These are phyloP conservation scores for Hemileccinum impolitum DNA, from an alignment of 768 basidiomycete genomes.

Conservation along the genomic window DNA sequence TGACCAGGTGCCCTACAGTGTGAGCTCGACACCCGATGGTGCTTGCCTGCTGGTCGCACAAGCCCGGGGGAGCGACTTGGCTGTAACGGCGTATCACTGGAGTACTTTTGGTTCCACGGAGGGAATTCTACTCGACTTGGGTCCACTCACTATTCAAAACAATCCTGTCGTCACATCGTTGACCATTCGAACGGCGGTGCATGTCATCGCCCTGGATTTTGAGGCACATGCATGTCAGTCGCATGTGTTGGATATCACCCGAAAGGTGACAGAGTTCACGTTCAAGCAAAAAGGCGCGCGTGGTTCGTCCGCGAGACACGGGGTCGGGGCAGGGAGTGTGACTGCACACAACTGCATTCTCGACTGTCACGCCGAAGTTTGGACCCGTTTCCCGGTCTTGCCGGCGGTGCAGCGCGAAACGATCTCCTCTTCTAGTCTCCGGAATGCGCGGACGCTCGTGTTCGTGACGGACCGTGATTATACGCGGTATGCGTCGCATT, in stretches of 20 bases:
- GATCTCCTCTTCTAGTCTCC: conserved; percentile 26
- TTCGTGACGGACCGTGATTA: conserved; percentile 43
- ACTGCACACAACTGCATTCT: conserved; percentile 46
- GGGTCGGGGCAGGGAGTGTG: conserved; percentile 2
- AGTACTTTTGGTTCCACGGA: conserved; percentile 38
- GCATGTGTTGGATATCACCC: conserved; percentile 48
- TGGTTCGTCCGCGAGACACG: no score
- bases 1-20: conserved; percentile 25
- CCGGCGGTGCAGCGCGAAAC: conserved; percentile 50
- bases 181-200: conserved; percentile 37
- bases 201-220: conserved; percentile 41
- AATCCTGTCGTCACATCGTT: conserved; percentile 43
- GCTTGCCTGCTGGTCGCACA: conserved; percentile 45
- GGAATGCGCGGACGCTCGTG: conserved; percentile 35
- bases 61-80: conserved; percentile 6
- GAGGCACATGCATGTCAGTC: conserved; percentile 36
- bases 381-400: conserved; percentile 22
- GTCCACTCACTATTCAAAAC: conserved; percentile 19
- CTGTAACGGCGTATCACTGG: conserved; percentile 50
- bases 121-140: conserved; percentile 41
- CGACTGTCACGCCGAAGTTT: conserved; percentile 55
- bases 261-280: conserved; percentile 52
- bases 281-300: conserved; percentile 47
- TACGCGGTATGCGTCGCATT: conserved; percentile 39
- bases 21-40: conserved; percentile 51